Percentiles rank a stretch among this genome's conserved stretches.
phyloP scores from a whole-genome alignment of 2,329 filamentous ascomycete genomes.

The Pseudopithomyces maydicus region DNA sequence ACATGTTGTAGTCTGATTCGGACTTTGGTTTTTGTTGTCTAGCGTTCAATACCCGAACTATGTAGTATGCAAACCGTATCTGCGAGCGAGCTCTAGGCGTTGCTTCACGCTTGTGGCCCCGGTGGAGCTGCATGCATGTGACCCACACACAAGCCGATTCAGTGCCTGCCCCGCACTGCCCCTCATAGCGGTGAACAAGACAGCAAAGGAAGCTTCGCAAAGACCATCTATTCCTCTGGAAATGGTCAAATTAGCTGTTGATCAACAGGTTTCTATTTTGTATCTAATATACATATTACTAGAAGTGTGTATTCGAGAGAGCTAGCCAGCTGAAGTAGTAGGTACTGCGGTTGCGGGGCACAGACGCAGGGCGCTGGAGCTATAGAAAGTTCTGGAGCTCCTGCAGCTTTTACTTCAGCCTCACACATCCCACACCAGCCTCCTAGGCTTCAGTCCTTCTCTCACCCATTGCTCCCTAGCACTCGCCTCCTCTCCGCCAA shows the following conservation, averaged over 20 bases:
- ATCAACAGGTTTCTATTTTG: no score
- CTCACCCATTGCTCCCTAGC: neutral
- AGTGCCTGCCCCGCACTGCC: constrained; percentile 33
- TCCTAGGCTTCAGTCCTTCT: neutral
- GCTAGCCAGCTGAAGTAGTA: no score
- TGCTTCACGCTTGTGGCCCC: no score
- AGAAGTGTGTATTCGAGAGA: no score
- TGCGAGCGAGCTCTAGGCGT: no score
- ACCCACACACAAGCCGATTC: neutral
- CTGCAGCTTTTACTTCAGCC: constrained; percentile 26
- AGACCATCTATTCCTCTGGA: no score
- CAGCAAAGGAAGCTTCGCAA: neutral
- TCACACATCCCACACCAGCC: constrained; percentile 13
- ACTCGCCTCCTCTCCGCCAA: neutral
- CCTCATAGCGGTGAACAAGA: constrained; percentile 13
- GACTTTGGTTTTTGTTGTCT: neutral
- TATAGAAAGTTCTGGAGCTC: constrained; percentile 44
- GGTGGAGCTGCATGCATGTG: no score
- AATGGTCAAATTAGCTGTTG: no score
- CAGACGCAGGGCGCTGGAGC: constrained; percentile 11
- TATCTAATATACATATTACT: no score
- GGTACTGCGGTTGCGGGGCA: neutral
- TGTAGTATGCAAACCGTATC: neutral
- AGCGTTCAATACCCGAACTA: neutral
- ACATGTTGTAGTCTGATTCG: neutral